Base-by-base conservation (phyloP, 257 asterid genomes). In the Nicotiana benthamiana region DNA sequence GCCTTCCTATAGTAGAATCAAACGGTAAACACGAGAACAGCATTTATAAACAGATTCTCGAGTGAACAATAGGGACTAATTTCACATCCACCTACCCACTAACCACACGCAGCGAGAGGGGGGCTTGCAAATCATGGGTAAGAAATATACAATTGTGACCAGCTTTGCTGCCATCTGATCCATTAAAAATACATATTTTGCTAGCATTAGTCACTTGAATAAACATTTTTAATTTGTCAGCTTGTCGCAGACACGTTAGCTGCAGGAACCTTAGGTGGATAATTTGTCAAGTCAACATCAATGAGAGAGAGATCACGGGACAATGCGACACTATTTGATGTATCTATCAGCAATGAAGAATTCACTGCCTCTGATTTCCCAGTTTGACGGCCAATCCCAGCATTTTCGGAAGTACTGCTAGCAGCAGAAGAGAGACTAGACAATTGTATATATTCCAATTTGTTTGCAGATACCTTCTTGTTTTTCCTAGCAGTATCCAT, bases 401-500 rank as follows among this genome's bases (percentile, higher is more conserved):
- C 53, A 77, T 80, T 86, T 68, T 66, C 86, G 6, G 92, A 88
- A 72, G 85, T 81, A 75, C 80, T 83, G 72, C 26, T 78, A 46
- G 80, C 93, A 8, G 97, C 87, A 75, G 98, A 86, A n/a, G 97
- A 84, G 75, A 86, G 66, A 80, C 87, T 83, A 61, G 96, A 84
- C 61, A 90, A 12, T 72, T 91, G 97, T 68, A 90, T 75, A 30
- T 94, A 97, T 11, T 94, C 97, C 79, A 83, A 13, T 86, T 91
- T 91, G 88, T 88, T 89, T 40, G 92, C 94, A 34, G 86, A 72
- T 78, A 84, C 81, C 83, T 85, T 91, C 77, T 91, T 91, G 92
- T 87, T 94, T 87, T 88, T 90, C 79, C 98, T 88, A 65, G 87
- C 97, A 8, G 96, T 86, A 81, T 94, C 99, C 98, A 96, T 94